phyloP scores from a whole-genome alignment of 2,329 filamentous ascomycete genomes.

The Trichoderma semiorbis region DNA sequence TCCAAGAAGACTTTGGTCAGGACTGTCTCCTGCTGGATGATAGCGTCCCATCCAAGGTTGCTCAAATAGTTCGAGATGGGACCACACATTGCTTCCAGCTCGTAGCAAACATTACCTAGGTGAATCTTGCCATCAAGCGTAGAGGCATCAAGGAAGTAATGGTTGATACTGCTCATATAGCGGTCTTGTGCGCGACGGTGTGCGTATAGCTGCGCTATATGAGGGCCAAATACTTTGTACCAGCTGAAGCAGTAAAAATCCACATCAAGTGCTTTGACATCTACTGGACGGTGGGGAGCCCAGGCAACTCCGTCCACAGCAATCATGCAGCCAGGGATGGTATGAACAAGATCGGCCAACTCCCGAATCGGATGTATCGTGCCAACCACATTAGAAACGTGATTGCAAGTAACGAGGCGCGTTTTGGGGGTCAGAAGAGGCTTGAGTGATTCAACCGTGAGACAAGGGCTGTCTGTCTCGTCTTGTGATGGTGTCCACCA shows the following conservation, averaged over 20 bases:
- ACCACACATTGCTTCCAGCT: neutral
- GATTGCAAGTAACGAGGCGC: neutral
- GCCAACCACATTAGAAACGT: neutral
- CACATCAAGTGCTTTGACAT: constrained; percentile 64
- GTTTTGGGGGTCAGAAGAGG: neutral
- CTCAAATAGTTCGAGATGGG: neutral
- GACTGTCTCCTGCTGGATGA: neutral
- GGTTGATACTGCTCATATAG: neutral
- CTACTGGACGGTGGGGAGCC: constrained; percentile 67
- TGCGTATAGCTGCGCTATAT: constrained; percentile 41
- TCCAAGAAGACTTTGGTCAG: neutral
- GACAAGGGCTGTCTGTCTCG: neutral
- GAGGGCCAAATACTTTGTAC: constrained; percentile 81
- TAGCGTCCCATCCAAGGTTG: neutral
- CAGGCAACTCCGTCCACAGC: constrained; percentile 71
- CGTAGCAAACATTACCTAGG: neutral
- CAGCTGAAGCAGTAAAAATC: constrained; percentile 78
- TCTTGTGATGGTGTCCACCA: neutral
- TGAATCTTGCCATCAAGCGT: neutral
- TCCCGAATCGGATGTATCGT: neutral
- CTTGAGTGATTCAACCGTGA: neutral
- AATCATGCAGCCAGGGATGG: neutral
- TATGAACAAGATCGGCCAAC: neutral
- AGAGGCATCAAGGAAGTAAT: neutral
- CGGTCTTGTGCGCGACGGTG: neutral